Evolutionary conservation across 441 rosid species (phyloP).

Genomic region (Aquilaria agallochum): DNA sequence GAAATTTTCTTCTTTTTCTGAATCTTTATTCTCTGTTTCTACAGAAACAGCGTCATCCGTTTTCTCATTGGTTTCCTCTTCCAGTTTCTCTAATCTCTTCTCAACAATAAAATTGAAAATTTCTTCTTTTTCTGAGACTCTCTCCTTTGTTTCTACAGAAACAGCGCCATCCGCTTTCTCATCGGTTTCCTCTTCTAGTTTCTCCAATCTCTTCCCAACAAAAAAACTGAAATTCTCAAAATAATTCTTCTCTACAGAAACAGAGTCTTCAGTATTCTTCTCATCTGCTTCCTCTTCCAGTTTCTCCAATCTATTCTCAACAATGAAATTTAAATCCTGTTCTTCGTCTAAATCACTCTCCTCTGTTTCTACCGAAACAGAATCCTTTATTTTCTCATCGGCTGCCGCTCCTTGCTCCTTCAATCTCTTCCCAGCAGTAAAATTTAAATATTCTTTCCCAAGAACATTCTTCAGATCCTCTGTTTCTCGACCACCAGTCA

Average conservation of each 20-base stretch:
- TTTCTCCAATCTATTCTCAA: slow-evolving; percentile 6
- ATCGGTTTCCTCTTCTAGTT: slow-evolving; percentile 2
- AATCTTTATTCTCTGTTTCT: slow-evolving; percentile 2
- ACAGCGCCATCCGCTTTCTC: slow-evolving; percentile 10
- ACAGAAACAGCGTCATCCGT: slow-evolving; percentile 14
- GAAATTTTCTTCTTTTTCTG: slow-evolving; percentile 10
- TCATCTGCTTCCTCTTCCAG: slow-evolving; percentile 8
- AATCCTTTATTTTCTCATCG: slow-evolving; percentile 11
- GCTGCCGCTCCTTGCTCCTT: not conserved
- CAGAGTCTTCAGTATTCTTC: not conserved
- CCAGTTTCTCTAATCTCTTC: not conserved
- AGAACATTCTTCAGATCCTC: too few species aligned
- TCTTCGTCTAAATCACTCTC: not conserved
- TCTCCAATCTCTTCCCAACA: slow-evolving; percentile 8
- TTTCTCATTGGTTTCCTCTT: slow-evolving; percentile 3
- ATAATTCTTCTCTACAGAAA: slow-evolving; percentile 11
- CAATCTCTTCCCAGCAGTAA: not conserved
- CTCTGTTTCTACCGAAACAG: not conserved
- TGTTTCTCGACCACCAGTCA: not conserved
- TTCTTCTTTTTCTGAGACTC: slow-evolving; percentile 12
- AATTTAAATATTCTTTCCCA: not conserved
- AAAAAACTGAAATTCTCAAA: slow-evolving; percentile 1
- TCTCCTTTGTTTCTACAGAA: not conserved
- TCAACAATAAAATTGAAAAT: not conserved
- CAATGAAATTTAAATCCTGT: not conserved